Percentiles rank a stretch among this genome's conserved stretches.
Evolutionary conservation across 345 rosid species (phyloP).

Genomic region (Bruguiera gymnorhiza): DNA sequence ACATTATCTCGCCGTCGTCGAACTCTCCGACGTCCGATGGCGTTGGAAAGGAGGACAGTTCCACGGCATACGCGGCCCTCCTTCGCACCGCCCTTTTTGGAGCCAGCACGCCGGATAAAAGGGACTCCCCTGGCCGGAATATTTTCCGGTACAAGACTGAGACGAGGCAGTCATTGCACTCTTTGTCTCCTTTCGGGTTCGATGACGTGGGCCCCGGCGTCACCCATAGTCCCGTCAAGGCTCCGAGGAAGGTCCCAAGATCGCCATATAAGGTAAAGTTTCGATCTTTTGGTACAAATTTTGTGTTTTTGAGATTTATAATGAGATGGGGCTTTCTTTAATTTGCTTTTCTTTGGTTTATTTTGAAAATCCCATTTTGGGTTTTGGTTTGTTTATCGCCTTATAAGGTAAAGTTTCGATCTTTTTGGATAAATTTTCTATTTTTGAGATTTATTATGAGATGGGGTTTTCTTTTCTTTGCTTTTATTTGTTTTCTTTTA

Average conservation of each 20-base stretch:
- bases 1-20: conserved; percentile 29
- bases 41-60: conserved; percentile 66
- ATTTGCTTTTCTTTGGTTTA: conserved; percentile 1
- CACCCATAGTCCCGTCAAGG: conserved; percentile 60
- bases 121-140: conserved; percentile 48
- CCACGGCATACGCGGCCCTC: conserved; percentile 63
- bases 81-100: conserved; percentile 77
- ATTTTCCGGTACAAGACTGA: conserved; percentile 86
- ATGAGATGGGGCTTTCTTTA: conserved; percentile 1
- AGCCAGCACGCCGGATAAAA: conserved; percentile 72
- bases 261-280: conserved; percentile 78
- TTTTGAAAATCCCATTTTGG: background rate
- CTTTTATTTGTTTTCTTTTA: background rate
- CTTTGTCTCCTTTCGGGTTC: conserved; percentile 66
- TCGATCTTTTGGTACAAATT: background rate
- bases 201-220: conserved; percentile 57
- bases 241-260: conserved; percentile 80
- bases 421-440: background rate
- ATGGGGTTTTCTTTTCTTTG: background rate
- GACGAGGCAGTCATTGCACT: conserved; percentile 63
- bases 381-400: conserved; percentile 41
- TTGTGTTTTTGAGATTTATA: background rate
- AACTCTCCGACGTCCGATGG: conserved; percentile 19
- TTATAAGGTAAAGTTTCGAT: conserved; percentile 53
- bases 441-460: background rate